Base-by-base conservation (phyloP, 2,329 filamentous ascomycete species). In the Stemphylium vesicarium region DNA sequence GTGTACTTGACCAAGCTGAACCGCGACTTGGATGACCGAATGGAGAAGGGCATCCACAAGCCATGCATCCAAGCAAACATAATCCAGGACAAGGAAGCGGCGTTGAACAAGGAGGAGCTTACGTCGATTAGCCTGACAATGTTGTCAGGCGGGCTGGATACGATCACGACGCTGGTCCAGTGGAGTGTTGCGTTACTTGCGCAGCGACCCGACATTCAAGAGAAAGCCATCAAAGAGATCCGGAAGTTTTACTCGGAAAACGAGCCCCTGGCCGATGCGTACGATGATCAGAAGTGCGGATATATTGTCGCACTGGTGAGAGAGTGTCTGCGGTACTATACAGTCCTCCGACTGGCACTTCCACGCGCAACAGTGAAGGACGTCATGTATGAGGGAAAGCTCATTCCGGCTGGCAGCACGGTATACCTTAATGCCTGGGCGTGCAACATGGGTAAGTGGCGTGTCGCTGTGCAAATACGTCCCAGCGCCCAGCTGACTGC, bases 51-150 rank as follows among this genome's bases (percentile, higher is more conserved):
- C 0, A 85, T 78, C 0, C 81, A 88, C 65, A 81, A 82, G 60
- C 85, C 86, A 0, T 89, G 87, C 65, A 89, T 89, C 38, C 86
- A 88, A 57, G 85, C 85, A 4, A 89, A 88, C 57, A 82, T 88
- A 29, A 87, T 88, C 55, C 75, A 83, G 41, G 86, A 88, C 60
- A 81, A 84, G 60, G 86, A 88, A 33, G 82, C 85, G 0, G 85
- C 83, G 57, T 74, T 89, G 13, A 87, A 84, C 72, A 79, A 81
- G 35, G 85, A 84, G 44, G 87, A 89, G 60, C 78, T 89, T 32
- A 87, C 81, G 0, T 86, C 83, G 0, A 89, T 89, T 62, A 87
- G 84, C 57, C 71, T 89, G 57, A 89, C 86, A 0, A 89, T 90
- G 87, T 75, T 89, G 4, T 86, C 84, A 0, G 87, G 86, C 0